Percentiles rank a stretch among this genome's conserved stretches.
Conservation (phyloP, 306 rosid species). For the Carpinus viminea region DNA sequence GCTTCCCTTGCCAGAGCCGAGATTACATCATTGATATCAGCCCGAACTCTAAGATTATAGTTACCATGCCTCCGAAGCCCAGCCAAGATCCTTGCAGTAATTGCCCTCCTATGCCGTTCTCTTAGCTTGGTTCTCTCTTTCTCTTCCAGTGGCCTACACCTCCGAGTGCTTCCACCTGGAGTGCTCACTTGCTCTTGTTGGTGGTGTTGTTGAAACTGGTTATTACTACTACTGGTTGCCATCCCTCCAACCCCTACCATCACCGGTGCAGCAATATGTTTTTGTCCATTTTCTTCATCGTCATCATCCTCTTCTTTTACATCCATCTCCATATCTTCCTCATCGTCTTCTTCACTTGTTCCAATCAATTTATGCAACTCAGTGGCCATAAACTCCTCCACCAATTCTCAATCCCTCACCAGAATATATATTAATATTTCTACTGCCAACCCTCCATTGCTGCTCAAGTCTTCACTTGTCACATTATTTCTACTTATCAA, state of each 20-base stretch:
- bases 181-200: constrained; percentile 73
- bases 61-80: constrained; percentile 97
- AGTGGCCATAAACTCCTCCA: constrained; percentile 61
- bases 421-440: constrained; percentile 23
- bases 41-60: constrained; percentile 96
- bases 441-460: constrained; percentile 17
- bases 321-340: constrained; percentile 87
- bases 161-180: constrained; percentile 75
- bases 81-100: constrained; percentile 94
- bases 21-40: constrained; percentile 95
- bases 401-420: constrained; percentile 26
- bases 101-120: constrained; percentile 97
- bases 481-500: too few species aligned
- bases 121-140: constrained; percentile 97
- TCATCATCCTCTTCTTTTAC: constrained; percentile 84
- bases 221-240: constrained; percentile 48
- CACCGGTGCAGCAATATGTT: constrained; percentile 38
- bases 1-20: constrained; percentile 96
- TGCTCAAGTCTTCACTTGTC: not conserved
- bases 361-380: constrained; percentile 78
- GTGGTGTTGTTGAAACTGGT: constrained; percentile 58
- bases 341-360: constrained; percentile 86
- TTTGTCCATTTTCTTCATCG: constrained; percentile 54
- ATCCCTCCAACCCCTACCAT: constrained; percentile 67
- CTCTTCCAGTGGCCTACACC: constrained; percentile 92